These are phyloP conservation scores for Dictyostelium gargantuum DNA, from an alignment of 208 protist genomes.

Conservation along the genomic window DNA sequence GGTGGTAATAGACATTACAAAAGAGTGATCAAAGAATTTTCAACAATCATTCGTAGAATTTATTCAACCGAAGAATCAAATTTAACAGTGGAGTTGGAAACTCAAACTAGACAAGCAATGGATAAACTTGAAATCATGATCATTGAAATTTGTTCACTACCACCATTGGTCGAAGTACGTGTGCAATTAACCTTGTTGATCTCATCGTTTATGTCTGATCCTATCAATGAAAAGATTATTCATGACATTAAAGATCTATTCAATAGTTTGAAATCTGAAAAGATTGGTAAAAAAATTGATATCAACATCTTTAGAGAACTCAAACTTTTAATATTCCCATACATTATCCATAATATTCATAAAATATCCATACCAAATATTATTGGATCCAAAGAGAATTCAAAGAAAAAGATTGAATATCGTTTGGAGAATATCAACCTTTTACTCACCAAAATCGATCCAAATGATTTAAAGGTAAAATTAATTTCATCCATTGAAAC, in stretches of 20 bases:
- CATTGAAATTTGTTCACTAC: conserved; percentile 21
- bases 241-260: conserved; percentile 22
- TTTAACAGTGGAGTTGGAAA: neutral
- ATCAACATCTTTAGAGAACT: conserved; percentile 16
- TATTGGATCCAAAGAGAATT: neutral
- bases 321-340: conserved; percentile 15
- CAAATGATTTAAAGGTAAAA: conserved; percentile 12
- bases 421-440: conserved; percentile 35
- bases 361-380: conserved; percentile 20
- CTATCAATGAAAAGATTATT: neutral
- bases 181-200: neutral
- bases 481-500: neutral
- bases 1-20: neutral
- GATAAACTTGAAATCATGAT: conserved; percentile 34
- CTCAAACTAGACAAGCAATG: neutral
- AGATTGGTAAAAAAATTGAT: neutral
- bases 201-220: neutral
- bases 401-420: conserved; percentile 45
- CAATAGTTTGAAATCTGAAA: neutral
- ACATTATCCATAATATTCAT: conserved; percentile 6
- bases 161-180: neutral
- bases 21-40: neutral
- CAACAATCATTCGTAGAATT: neutral
- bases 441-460: conserved; percentile 21
- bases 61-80: conserved; percentile 28